phyloP scores from a whole-genome alignment of 1,284 basidiomycete species.

The Trichosporon sp. region DNA sequence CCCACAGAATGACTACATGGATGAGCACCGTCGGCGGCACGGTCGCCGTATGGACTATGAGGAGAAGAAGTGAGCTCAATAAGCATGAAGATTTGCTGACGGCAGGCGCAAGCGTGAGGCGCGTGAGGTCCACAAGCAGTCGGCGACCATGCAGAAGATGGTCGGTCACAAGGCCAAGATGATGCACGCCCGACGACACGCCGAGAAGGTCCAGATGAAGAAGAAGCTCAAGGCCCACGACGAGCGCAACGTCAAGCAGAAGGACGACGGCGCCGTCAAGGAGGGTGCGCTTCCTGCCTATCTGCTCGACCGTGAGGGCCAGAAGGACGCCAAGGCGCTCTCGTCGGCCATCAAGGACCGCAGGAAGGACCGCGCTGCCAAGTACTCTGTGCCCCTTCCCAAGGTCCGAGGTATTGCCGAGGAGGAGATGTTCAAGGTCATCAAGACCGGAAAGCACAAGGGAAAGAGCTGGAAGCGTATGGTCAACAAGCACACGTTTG shows the following conservation, averaged over 20 bases:
- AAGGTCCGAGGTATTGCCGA: slow-evolving; percentile 98
- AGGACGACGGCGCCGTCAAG: slow-evolving; percentile 71
- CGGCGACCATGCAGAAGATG: slow-evolving; percentile 82
- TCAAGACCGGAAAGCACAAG: slow-evolving; percentile 97
- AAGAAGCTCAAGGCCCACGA: slow-evolving; percentile 99
- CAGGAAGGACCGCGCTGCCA: slow-evolving; percentile 97
- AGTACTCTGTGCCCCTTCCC: slow-evolving; percentile 92
- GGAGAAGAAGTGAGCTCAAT: slow-evolving; percentile 43
- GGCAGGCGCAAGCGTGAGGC: slow-evolving; percentile 87
- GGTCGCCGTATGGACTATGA: slow-evolving; percentile 48
- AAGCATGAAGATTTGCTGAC: not conserved
- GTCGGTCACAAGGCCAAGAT: slow-evolving; percentile 98
- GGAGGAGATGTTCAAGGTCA: slow-evolving; percentile 99
- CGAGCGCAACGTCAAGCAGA: slow-evolving; percentile 94
- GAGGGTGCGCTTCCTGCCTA: slow-evolving; percentile 90
- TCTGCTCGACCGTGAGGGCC: slow-evolving; percentile 91
- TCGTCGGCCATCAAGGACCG: slow-evolving; percentile 98
- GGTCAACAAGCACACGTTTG: slow-evolving; percentile 99
- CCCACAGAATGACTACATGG: slow-evolving; percentile 49
- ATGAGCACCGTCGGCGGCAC: slow-evolving; percentile 48
- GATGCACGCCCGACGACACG: slow-evolving; percentile 89
- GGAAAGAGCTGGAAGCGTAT: slow-evolving; percentile 98
- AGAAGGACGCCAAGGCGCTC: slow-evolving; percentile 95
- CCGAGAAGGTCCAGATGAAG: slow-evolving; percentile 97
- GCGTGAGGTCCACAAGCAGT: slow-evolving; percentile 80